Evolutionary conservation across 2,329 filamentous ascomycete genomes (phyloP), one percentile per base, ranked within the genome.

Genomic region (Aspergillus calidoustus): DNA sequence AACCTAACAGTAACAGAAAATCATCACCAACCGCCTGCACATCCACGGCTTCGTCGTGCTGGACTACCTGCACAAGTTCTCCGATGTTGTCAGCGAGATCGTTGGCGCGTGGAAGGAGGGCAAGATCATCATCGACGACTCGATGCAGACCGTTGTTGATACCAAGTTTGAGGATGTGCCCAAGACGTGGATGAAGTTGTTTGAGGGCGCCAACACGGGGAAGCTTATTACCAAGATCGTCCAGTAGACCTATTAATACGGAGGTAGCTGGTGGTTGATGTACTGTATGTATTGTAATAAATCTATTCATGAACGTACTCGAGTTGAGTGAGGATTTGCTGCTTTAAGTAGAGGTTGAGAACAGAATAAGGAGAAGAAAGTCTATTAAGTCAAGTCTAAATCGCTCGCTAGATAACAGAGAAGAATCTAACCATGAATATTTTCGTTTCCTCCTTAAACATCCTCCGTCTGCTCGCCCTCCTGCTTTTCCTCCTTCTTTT

Each of bases 151-250:
- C 28, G 68, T 84, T 6, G 77, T 84, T 3, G 73, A 78, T 44
- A 76, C 78, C 0, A 72, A 69, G 59, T 83, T 84, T 66, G 82
- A 84, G 66, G 79, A 82, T 58, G 69, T 84, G 8, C 82, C 81
- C 2, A 77, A 77, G 70, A 82, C 80, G 25, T 84, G 82, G 82
- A 69, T 76, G 66, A 74, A 77, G 74, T 67, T 84, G 65, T 84
- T 83, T 61, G 70, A 76, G 11, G 82, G 82, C 3, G 76, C 69
- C 1, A 83, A 83, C 66, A 78, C 74, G 52, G 81, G 81, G 19
- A 83, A 83, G 73, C 70, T 83, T 57, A 67, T 81, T 48, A 83
- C 81, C 22, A 57, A 51, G 25, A 57, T 57, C 51, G 55, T 57
- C 6, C 17, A 30, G 17, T 57, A 49, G 30, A 17, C 25, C n/a